Evolutionary conservation across 1,139 yeast species (phyloP).

Genomic region (Debaryomyces fabryi): DNA sequence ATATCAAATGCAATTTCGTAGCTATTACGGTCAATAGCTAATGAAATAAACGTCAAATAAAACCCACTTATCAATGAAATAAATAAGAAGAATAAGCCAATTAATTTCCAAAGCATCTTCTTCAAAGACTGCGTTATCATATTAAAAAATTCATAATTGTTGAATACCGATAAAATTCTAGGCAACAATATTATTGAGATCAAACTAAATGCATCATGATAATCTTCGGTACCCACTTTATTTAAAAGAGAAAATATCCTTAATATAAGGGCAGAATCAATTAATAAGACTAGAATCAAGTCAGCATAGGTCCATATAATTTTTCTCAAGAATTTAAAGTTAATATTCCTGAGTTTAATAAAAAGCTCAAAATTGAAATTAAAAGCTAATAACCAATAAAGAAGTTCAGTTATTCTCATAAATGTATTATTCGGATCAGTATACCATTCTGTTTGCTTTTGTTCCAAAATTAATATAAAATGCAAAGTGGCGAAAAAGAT

Average conservation of each 20-base stretch:
- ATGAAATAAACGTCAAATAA: conserved; percentile 57
- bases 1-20: conserved; percentile 56
- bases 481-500: conserved; percentile 36
- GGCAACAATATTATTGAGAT: conserved; percentile 60
- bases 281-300: conserved; percentile 32
- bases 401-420: conserved; percentile 20
- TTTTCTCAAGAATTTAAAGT: conserved; percentile 39
- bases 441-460: conserved; percentile 17
- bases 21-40: conserved; percentile 49
- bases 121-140: conserved; percentile 55
- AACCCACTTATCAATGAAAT: conserved; percentile 59
- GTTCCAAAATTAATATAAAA: conserved; percentile 33
- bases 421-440: not conserved
- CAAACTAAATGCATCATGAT: conserved; percentile 41
- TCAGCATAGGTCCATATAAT: conserved; percentile 48
- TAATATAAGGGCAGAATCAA: conserved; percentile 34
- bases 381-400: conserved; percentile 40
- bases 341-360: conserved; percentile 46
- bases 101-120: conserved; percentile 56
- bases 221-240: conserved; percentile 17
- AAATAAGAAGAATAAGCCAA: conserved; percentile 55
- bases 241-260: conserved; percentile 19
- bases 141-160: conserved; percentile 57
- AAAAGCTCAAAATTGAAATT: conserved; percentile 42
- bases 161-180: conserved; percentile 55